These are phyloP conservation scores for Spinellus fusiger DNA, from an alignment of 192 early-diverging fungal genomes.

Conservation along the genomic window DNA sequence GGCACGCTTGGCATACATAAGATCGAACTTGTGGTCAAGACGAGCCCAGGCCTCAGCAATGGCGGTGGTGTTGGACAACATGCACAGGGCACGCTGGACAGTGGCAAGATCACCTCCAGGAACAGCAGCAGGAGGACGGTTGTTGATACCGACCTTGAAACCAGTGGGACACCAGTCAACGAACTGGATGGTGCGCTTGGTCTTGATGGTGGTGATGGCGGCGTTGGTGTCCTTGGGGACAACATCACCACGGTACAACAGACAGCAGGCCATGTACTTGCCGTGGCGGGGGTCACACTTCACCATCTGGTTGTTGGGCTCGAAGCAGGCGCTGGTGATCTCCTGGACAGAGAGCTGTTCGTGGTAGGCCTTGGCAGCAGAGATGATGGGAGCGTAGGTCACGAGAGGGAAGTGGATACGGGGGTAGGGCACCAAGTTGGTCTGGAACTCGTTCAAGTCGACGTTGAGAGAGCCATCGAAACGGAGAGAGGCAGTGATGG, in stretches of 20 bases:
- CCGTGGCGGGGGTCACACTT: constrained; percentile 91
- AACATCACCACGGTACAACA: constrained; percentile 76
- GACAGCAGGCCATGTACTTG: constrained; percentile 84
- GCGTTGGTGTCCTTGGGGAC: constrained; percentile 75
- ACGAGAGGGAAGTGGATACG: constrained; percentile 99
- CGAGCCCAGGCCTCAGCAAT: constrained; percentile 90
- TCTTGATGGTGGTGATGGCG: constrained; percentile 58
- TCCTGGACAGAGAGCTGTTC: constrained; percentile 86
- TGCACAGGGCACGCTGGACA: constrained; percentile 78
- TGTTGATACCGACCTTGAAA: constrained; percentile 67
- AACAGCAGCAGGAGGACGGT: constrained; percentile 43
- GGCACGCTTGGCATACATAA: constrained; percentile 88
- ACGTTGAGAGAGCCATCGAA: constrained; percentile 93
- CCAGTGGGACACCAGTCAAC: constrained; percentile 98
- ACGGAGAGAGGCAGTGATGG: constrained; percentile 72
- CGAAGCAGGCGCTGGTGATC: constrained; percentile 74
- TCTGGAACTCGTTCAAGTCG: constrained; percentile 93
- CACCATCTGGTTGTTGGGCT: constrained; percentile 94
- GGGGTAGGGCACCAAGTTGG: constrained; percentile 88
- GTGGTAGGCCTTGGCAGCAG: constrained; percentile 72
- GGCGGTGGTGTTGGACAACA: constrained; percentile 86
- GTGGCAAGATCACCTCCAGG: constrained; percentile 77
- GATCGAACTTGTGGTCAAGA: constrained; percentile 80
- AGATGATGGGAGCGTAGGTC: constrained; percentile 91
- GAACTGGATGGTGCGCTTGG: constrained; percentile 67